phyloP scores from a whole-genome alignment of 2,329 filamentous ascomycete species.

The Sphaerulina vaccinii region DNA sequence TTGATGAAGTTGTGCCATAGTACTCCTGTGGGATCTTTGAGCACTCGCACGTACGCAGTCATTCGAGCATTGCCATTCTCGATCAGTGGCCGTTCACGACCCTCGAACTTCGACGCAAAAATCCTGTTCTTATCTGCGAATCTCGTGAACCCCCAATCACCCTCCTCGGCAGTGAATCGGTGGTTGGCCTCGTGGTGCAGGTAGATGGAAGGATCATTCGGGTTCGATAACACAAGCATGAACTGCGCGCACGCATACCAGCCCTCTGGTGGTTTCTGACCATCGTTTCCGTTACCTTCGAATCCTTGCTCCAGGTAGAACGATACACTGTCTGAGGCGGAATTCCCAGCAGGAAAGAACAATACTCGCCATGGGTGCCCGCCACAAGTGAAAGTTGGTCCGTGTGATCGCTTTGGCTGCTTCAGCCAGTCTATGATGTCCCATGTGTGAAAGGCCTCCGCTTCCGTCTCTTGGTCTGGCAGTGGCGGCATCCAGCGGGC shows the following conservation, averaged over 20 bases:
- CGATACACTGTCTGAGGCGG: conserved; percentile 79
- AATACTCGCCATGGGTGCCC: conserved; percentile 92
- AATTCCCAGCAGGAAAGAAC: conserved; percentile 94
- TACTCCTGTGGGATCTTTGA: conserved; percentile 85
- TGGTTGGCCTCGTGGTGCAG: conserved; percentile 79
- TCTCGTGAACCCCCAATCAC: conserved; percentile 98
- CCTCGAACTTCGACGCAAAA: conserved; percentile 76
- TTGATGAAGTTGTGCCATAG: conserved; percentile 89
- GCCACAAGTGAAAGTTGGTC: conserved; percentile 81
- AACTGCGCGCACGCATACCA: conserved; percentile 98
- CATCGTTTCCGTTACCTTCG: conserved; percentile 61
- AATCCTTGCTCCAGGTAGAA: conserved; percentile 97
- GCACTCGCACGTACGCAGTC: conserved; percentile 76
- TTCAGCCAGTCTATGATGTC: conserved; percentile 79
- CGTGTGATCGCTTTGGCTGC: conserved; percentile 77
- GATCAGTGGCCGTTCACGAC: conserved; percentile 65
- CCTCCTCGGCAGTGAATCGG: conserved; percentile 92
- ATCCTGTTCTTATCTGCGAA: conserved; percentile 86
- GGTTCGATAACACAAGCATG: conserved; percentile 89
- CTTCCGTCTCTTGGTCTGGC: conserved; percentile 76
- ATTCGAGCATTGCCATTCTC: conserved; percentile 76
- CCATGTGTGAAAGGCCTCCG: conserved; percentile 79
- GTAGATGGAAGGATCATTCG: conserved; percentile 83
- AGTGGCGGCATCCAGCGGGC: conserved; percentile 72
- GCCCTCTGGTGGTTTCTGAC: conserved; percentile 72